Base-by-base conservation (phyloP, 2,329 filamentous ascomycete genomes). In the Penicillium sp. region DNA sequence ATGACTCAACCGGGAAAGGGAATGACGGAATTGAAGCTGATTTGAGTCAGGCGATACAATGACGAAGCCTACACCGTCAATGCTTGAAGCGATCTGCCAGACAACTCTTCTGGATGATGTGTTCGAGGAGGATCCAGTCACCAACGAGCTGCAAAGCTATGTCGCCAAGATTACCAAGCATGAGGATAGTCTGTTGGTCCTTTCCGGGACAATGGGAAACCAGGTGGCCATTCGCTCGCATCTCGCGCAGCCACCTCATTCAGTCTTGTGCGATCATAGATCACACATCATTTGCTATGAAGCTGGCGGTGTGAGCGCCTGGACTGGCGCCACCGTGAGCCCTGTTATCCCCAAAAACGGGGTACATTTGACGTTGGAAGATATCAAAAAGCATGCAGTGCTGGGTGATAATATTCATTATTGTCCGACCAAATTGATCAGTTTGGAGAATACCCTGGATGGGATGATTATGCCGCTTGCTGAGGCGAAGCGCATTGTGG, bases 141-240 rank as follows among this genome's bases (percentile, higher is more conserved):
- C 93, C 1, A 86, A 83, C 50, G 81, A 84, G 25, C 85, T 97
- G 41, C 90, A 97, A 73, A 77, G 82, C 46, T 87, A 89, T 72
- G 82, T 95, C 45, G 90, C 91, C 19, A 71, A 82, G 33, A 82
- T 95, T 4, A 85, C 90, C 0, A 86, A 86, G 65, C 92, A 95
- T 67, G 88, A 92, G 68, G 86, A 86, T 8, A 89, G 85, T 0
- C 80, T 97, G 5, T 87, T 96, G 54, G 90, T 96, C 55, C 81
- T 95, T 58, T 94, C 90, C 0, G 93, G 93, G 4, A 96, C 93
- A 5, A 96, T 96, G 92, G 92, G 91, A 41, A 97, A 97, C 76
- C 92, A 96, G 73, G 80, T 97, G 19, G 88, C 89, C 0, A 82
- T 96, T 42, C 86, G 93, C 40, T 83, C 89, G 1, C 89, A 94